Base-by-base conservation (phyloP, 2,329 filamentous ascomycete species). In the Trichothecium roseum region DNA sequence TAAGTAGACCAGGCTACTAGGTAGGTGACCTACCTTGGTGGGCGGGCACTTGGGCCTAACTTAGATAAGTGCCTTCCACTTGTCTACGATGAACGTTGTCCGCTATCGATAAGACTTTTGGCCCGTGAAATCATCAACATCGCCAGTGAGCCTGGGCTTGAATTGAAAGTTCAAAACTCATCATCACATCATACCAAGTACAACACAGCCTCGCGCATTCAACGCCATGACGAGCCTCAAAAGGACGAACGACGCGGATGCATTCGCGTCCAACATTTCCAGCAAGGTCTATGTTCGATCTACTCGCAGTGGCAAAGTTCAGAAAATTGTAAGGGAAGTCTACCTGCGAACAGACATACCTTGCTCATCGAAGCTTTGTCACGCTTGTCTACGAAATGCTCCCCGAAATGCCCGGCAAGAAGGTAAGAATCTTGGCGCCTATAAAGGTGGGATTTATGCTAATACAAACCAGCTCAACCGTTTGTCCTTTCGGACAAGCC, bases 281-380 rank as follows among this genome's bases (percentile, higher is more conserved):
- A 95, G 83, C 73, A 98, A 96, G 64, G 78, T 93, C 50, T 98
- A 93, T 55, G 84, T 98, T 44, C 77, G 91, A 41, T 95, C 91
- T 18, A 94, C 89, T 32, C 88, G 85, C 61, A 91, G 79, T 59
- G 91, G 91, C 60, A 95, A 95, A 66, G 89, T 96, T 40, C 91
- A 96, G 60, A 98, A 98, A 70, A 93, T 98, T 53, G 91, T 98
- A 46, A 79, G 88, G 51, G 91, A 98, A 66, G 73, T 96, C 43
- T 98, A 98, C 61, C 71, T 98, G 42, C 78, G 91, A 58, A 84
- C 89, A 63, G 91, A 98, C 57, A 96, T 98, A 52, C 89, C 91
- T 34, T 98, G 91, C 65, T 95, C 89, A 24, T 96, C 89, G 18
- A 83, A 81, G 58, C 68, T 98, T 30, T 98, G 91, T 66, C 72